Evolutionary conservation across 2,329 filamentous ascomycete species (phyloP).

Genomic region (Monilinia fructigena): DNA sequence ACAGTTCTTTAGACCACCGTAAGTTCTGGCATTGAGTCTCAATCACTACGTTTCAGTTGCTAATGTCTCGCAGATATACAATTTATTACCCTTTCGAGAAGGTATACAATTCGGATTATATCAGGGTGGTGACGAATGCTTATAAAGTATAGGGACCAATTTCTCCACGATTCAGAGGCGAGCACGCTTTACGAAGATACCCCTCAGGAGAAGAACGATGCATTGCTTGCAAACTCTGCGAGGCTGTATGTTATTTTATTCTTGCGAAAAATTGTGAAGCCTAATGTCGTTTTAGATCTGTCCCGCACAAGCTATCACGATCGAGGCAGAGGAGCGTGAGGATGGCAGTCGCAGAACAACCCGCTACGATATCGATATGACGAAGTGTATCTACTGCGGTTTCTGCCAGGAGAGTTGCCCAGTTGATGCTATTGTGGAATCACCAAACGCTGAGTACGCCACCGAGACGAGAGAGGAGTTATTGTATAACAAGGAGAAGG

Average conservation of each 20-base stretch:
- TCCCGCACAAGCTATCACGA: conserved; percentile 97
- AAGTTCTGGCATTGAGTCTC: conserved; percentile 50
- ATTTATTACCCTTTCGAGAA: conserved; percentile 99
- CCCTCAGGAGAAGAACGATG: conserved; percentile 97
- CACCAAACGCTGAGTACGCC: conserved; percentile 71
- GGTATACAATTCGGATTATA: conserved; percentile 44
- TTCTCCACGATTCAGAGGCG: conserved; percentile 94
- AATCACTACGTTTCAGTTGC: conserved; percentile 24
- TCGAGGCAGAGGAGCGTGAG: conserved; percentile 96
- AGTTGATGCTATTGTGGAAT: conserved; percentile 88
- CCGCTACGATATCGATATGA: conserved; percentile 99
- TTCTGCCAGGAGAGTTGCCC: conserved; percentile 99
- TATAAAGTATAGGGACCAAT: conserved; percentile 70
- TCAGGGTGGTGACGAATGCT: conserved; percentile 29
- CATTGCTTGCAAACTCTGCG: conserved; percentile 99
- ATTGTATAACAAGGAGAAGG: conserved; percentile 87
- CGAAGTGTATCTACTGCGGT: conserved; percentile 99
- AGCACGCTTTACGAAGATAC: conserved; percentile 94
- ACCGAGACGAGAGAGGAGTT: conserved; percentile 86
- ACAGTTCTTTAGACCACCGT: conserved; percentile 98
- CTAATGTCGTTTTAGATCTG: conserved; percentile 61
- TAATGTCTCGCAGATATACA: conserved; percentile 69
- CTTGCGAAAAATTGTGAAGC: too few relatives aligned
- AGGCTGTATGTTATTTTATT: conserved; percentile 59
- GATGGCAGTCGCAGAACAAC: conserved; percentile 94